Percentiles rank a stretch among this genome's conserved stretches.
phyloP scores from a whole-genome alignment of 1,284 basidiomycete species.

The Heterobasidion irregulare region DNA sequence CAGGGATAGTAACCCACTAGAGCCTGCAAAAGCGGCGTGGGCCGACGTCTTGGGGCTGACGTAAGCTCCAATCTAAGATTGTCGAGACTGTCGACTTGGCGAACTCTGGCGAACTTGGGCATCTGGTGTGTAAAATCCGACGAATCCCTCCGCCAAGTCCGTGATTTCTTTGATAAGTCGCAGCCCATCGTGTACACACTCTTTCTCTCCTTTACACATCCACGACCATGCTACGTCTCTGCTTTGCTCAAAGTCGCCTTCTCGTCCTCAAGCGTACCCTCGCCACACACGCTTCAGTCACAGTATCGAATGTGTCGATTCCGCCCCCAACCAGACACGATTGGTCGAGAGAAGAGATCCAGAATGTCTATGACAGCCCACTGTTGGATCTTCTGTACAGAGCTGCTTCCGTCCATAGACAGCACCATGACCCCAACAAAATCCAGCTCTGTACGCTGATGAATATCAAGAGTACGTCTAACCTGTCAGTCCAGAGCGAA shows the following conservation, averaged over 20 bases:
- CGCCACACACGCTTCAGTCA: slow-evolving; percentile 48
- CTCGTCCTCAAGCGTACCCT: slow-evolving; percentile 34
- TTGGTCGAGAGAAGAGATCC: slow-evolving; percentile 69
- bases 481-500: not conserved
- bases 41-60: not conserved
- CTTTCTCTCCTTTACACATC: not conserved
- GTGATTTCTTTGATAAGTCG: not conserved
- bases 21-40: too few relatives aligned
- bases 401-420: slow-evolving; percentile 77
- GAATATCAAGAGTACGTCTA: slow-evolving; percentile 92
- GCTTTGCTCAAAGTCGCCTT: slow-evolving; percentile 10
- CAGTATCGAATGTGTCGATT: slow-evolving; percentile 17
- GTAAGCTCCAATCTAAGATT: not conserved
- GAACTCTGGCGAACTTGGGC: not conserved
- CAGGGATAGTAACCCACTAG: too few relatives aligned
- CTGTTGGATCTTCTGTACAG: slow-evolving; percentile 83
- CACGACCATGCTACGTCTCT: slow-evolving; percentile 20
- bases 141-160: not conserved
- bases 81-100: not conserved
- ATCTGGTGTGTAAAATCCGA: not conserved
- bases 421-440: slow-evolving; percentile 82
- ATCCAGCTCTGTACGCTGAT: slow-evolving; percentile 96
- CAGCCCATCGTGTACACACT: not conserved
- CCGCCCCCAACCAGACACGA: slow-evolving; percentile 34
- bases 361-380: slow-evolving; percentile 71